phyloP scores from a whole-genome alignment of 805 yeast species.

The Lachancea sp. region DNA sequence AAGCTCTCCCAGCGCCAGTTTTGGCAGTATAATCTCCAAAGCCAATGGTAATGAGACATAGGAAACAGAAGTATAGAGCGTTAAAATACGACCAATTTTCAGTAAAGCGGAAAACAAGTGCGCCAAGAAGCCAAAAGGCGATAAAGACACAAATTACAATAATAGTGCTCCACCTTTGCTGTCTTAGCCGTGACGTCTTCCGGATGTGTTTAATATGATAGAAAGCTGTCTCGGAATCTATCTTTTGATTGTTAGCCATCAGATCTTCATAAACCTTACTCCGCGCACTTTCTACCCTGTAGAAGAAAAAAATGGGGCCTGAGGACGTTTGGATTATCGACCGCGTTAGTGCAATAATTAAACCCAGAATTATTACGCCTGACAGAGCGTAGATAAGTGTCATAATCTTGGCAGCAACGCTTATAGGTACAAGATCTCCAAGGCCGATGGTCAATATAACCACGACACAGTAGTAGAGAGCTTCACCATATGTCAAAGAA shows the following conservation, averaged over 20 bases:
- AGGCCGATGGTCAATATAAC: constrained; percentile 74
- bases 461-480: constrained; percentile 65
- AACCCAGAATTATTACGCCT: constrained; percentile 69
- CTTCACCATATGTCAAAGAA: constrained; percentile 51
- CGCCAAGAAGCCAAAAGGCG: constrained; percentile 68
- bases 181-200: constrained; percentile 35
- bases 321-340: constrained; percentile 56
- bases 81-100: constrained; percentile 72
- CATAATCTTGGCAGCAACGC: constrained; percentile 50
- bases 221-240: constrained; percentile 46
- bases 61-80: constrained; percentile 67
- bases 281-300: constrained; percentile 51
- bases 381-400: constrained; percentile 56
- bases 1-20: constrained; percentile 58
- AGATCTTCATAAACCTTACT: constrained; percentile 20
- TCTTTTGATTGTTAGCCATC: constrained; percentile 13
- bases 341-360: constrained; percentile 64
- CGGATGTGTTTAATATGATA: constrained; percentile 49
- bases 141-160: constrained; percentile 41
- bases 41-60: constrained; percentile 76
- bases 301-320: constrained; percentile 60
- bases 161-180: constrained; percentile 36
- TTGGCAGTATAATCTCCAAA: constrained; percentile 71
- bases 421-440: constrained; percentile 61
- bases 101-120: constrained; percentile 48